Conservation (phyloP, 2,329 filamentous ascomycete genomes). For the Emmonsiellopsis sp. region DNA sequence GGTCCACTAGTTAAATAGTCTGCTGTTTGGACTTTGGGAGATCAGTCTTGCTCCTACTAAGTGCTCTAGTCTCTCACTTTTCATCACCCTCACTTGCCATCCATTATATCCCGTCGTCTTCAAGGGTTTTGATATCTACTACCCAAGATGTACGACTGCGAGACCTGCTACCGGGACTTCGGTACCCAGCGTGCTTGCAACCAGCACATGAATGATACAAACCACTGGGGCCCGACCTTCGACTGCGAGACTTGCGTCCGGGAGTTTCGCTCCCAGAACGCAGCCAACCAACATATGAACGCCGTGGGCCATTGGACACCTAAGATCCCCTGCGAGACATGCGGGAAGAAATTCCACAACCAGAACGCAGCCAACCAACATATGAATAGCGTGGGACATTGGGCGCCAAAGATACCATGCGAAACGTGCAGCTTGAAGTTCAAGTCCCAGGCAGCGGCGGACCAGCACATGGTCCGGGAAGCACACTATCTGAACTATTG, state of each 20-base stretch:
- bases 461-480: conserved; percentile 19
- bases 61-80: no score
- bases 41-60: no score
- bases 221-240: conserved; percentile 17
- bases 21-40: no score
- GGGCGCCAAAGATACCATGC: conserved; percentile 14
- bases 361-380: conserved; percentile 16
- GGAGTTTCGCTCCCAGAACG: conserved; percentile 16
- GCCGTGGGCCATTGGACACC: conserved; percentile 20
- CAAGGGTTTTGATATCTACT: no score
- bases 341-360: conserved; percentile 13
- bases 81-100: no score
- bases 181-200: conserved; percentile 4
- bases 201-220: conserved; percentile 17
- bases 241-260: conserved; percentile 24
- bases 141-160: conserved; percentile 11
- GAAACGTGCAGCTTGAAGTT: conserved; percentile 21
- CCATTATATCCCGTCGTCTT: no score
- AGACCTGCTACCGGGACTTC: conserved; percentile 17
- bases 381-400: conserved; percentile 21
- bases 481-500: conserved; percentile 25
- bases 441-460: conserved; percentile 8
- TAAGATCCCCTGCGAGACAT: conserved; percentile 20
- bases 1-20: no score
- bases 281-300: conserved; percentile 25